Conservation (phyloP, 2,329 filamentous ascomycete species). For the Pleurostoma richardsiae region DNA sequence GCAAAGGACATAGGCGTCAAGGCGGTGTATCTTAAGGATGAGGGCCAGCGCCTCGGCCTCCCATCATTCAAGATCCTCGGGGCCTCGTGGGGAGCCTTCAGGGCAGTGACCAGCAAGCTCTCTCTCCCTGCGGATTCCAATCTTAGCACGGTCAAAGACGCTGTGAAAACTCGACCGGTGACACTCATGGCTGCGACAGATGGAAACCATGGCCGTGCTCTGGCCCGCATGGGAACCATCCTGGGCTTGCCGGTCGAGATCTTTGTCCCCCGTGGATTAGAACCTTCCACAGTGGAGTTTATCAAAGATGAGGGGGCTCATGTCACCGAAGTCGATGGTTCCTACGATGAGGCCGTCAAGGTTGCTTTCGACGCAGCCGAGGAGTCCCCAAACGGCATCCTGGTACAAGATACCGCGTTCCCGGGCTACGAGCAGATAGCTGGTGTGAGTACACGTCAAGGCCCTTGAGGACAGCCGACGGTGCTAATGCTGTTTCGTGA, state of each 20-base stretch:
- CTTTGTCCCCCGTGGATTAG: slow-evolving; percentile 58
- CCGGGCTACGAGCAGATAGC: slow-evolving; percentile 63
- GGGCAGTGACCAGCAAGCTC: slow-evolving; percentile 43
- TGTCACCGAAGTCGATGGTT: slow-evolving; percentile 48
- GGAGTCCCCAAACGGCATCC: slow-evolving; percentile 32
- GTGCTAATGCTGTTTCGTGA: not conserved
- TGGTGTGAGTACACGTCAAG: slow-evolving; percentile 26
- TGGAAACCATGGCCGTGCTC: slow-evolving; percentile 71
- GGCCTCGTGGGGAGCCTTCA: slow-evolving; percentile 67
- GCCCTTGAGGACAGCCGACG: no score
- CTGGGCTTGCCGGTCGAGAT: slow-evolving; percentile 53
- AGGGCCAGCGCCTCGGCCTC: slow-evolving; percentile 61
- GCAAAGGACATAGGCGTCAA: slow-evolving; percentile 52
- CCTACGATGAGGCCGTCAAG: slow-evolving; percentile 60
- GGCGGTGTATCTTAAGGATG: slow-evolving; percentile 64
- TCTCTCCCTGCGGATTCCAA: slow-evolving; percentile 21
- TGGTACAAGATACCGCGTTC: slow-evolving; percentile 67
- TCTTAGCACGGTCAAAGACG: not conserved
- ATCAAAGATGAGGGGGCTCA: slow-evolving; percentile 60
- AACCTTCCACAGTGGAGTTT: slow-evolving; percentile 40
- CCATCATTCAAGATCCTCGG: slow-evolving; percentile 77
- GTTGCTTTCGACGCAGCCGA: slow-evolving; percentile 38
- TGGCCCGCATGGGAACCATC: slow-evolving; percentile 61
- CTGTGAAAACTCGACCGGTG: not conserved
- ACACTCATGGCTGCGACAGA: slow-evolving; percentile 51